Evolutionary conservation across 805 yeast species (phyloP).

Genomic region (Lipomyces chichibuensis): DNA sequence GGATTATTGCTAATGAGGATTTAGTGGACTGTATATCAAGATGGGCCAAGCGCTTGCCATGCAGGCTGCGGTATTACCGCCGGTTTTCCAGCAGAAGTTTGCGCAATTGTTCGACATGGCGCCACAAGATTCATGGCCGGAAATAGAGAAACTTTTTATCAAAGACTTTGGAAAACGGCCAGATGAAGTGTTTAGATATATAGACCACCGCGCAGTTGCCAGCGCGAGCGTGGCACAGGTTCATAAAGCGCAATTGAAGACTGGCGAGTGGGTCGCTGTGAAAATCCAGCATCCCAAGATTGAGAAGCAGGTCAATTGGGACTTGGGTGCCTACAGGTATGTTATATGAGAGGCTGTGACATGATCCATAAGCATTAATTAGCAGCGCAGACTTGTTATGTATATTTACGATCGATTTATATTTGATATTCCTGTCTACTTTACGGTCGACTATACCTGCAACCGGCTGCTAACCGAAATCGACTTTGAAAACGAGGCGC

Average conservation of each 20-base stretch:
- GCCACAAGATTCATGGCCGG: constrained; percentile 57
- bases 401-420: constrained; percentile 54
- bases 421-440: constrained; percentile 66
- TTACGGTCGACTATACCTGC: constrained; percentile 60
- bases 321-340: constrained; percentile 56
- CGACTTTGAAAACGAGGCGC: constrained; percentile 60
- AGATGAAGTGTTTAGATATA: constrained; percentile 49
- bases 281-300: constrained; percentile 70
- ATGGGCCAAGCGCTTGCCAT: constrained; percentile 80
- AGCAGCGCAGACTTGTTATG: constrained; percentile 48
- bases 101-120: constrained; percentile 67
- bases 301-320: constrained; percentile 61
- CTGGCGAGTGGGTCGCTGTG: constrained; percentile 61
- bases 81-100: constrained; percentile 62
- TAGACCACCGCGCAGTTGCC: constrained; percentile 66
- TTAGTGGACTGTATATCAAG: constrained; percentile 66
- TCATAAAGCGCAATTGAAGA: constrained; percentile 55
- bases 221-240: constrained; percentile 79
- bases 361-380: not conserved
- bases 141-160: constrained; percentile 40
- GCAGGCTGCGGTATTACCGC: constrained; percentile 70
- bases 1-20: not conserved
- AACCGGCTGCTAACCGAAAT: constrained; percentile 62
- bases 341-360: not conserved
- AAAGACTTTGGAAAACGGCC: constrained; percentile 51